Evolutionary conservation across 768 basidiomycete genomes (phyloP), one percentile per base, ranked within the genome.

Genomic region (Phanerodontia chrysosporium): DNA sequence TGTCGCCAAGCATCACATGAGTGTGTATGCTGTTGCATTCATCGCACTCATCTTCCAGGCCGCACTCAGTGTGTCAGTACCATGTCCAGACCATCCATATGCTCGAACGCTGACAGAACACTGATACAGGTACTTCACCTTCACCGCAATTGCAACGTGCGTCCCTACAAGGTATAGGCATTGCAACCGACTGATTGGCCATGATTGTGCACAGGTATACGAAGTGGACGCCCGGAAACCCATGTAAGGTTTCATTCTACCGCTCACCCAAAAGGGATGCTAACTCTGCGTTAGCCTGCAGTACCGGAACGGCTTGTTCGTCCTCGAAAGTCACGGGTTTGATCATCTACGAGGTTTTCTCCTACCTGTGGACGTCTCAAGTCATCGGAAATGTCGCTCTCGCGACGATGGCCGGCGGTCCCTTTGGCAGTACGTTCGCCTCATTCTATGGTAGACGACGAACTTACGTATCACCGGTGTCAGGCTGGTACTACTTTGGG

Each of bases 341-440:
- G 13, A 79, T 92, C 55, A 84, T 92, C 71, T 94, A 82, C 65
- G 82, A 83, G 60, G 84, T 86, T 0, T 92, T 93, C 70, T 86
- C 87, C n/a, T 94, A 85, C 75, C 76, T 92, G 22, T 94, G 91
- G 92, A 87, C 85, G 18, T 90, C 87, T 0, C 89, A 91, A 72
- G 89, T 92, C 45, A 83, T 90, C 51, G 84, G 82, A 30, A 92
- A 92, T 64, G 84, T 93, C 42, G 80, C 89, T 0, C 77, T 93
- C 24, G 83, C 89, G 30, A 92, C 90, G 2, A 81, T 93, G 29
- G 89, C 90, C 7, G 91, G 91, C 35, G 91, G 92, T 27, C 83
- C 85, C 3, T 90, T 83, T 64, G 88, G 87, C 45, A 76, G 78
- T 73, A 58, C 51, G 74, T 64, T 25, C 24, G n/a, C 44, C 21